Evolutionary conservation across 2,329 filamentous ascomycete species (phyloP).

Genomic region (Venturia asperata): DNA sequence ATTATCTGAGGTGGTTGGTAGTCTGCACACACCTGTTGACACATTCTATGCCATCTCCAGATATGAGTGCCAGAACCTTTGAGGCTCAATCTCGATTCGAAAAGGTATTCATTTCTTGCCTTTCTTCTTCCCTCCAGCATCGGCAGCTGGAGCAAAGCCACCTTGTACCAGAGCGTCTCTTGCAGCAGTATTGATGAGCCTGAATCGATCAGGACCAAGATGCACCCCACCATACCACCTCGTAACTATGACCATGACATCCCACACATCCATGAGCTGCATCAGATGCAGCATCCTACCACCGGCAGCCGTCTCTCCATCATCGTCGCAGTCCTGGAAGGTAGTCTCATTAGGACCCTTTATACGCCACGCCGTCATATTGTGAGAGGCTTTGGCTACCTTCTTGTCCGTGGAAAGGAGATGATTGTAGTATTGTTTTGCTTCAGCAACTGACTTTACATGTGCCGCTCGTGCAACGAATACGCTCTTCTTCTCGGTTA

Average conservation of each 20-base stretch:
- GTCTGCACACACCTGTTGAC: not conserved
- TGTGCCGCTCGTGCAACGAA: slow-evolving; percentile 73
- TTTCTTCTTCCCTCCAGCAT: slow-evolving; percentile 25
- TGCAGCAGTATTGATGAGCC: slow-evolving; percentile 79
- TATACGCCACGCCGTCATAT: slow-evolving; percentile 92
- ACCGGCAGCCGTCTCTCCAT: slow-evolving; percentile 90
- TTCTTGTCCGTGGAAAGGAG: slow-evolving; percentile 77
- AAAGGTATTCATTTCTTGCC: slow-evolving; percentile 9
- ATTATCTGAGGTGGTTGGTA: not conserved
- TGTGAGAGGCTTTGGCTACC: slow-evolving; percentile 81
- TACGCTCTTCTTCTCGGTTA: slow-evolving; percentile 77
- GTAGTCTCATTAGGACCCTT: slow-evolving; percentile 48
- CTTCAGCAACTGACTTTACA: slow-evolving; percentile 64
- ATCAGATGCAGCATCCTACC: slow-evolving; percentile 78
- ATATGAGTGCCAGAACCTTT: not conserved
- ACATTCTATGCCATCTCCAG: not conserved
- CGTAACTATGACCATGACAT: slow-evolving; percentile 85
- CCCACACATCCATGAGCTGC: slow-evolving; percentile 92
- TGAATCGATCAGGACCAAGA: slow-evolving; percentile 81
- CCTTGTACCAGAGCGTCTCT: slow-evolving; percentile 77
- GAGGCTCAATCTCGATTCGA: not conserved
- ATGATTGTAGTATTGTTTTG: slow-evolving; percentile 63
- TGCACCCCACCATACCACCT: slow-evolving; percentile 93
- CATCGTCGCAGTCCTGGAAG: slow-evolving; percentile 91
- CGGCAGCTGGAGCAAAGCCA: slow-evolving; percentile 55